Evolutionary conservation across 2,329 filamentous ascomycete genomes (phyloP).

Genomic region (Teratosphaeria nubilosa): DNA sequence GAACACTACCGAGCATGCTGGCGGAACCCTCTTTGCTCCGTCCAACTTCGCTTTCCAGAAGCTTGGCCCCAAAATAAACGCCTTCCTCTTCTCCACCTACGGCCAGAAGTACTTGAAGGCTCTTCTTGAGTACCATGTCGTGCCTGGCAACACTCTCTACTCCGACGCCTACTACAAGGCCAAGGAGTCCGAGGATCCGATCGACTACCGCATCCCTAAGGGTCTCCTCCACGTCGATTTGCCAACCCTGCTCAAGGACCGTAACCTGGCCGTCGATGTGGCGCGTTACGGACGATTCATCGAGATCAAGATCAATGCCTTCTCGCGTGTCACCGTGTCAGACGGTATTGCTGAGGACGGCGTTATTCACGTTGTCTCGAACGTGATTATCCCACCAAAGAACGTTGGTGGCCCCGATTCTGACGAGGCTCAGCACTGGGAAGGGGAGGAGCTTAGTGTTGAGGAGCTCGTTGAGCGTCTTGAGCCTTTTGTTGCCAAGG

Average conservation of each 20-base stretch:
- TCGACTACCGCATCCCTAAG: constrained; percentile 26
- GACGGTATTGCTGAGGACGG: constrained; percentile 70
- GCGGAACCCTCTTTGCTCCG: constrained; percentile 72
- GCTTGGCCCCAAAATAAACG: constrained; percentile 63
- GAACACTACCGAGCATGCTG: constrained; percentile 44
- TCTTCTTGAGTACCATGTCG: constrained; percentile 69
- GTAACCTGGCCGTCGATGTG: constrained; percentile 62
- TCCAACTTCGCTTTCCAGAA: constrained; percentile 69
- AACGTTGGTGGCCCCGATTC: constrained; percentile 28
- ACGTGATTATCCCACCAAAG: constrained; percentile 67
- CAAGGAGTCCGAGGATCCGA: constrained; percentile 13
- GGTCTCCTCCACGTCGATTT: constrained; percentile 59
- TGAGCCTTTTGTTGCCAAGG: constrained; percentile 33
- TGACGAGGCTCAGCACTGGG: constrained; percentile 30
- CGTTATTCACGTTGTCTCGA: constrained; percentile 66
- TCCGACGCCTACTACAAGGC: constrained; percentile 66
- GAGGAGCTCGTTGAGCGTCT: constrained; percentile 52
- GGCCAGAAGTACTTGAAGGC: constrained; percentile 69
- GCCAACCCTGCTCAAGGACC: constrained; percentile 58
- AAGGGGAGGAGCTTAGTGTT: constrained; percentile 44
- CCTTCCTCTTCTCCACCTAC: constrained; percentile 71
- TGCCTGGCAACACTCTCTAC: constrained; percentile 66
- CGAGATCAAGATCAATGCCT: constrained; percentile 66
- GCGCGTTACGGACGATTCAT: constrained; percentile 57
- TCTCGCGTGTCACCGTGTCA: constrained; percentile 52